Percentiles rank a stretch among this genome's conserved stretches.
Evolutionary conservation across 768 basidiomycete genomes (phyloP).

Genomic region (Lactifluus subvellereus): DNA sequence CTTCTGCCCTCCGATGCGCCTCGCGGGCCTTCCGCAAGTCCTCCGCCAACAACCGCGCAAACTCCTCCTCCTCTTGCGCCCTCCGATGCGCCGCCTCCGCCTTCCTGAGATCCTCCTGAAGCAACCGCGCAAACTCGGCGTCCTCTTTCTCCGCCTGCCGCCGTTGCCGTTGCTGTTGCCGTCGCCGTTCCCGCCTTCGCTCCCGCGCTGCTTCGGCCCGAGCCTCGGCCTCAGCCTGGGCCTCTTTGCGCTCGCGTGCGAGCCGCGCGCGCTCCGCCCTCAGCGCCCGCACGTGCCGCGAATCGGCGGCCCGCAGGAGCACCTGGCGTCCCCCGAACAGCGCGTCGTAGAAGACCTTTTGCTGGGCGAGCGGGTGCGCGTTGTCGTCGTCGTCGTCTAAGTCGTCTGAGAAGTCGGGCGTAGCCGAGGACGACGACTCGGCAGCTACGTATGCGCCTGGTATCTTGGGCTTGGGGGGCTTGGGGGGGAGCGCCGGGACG

Average conservation of each 20-base stretch:
- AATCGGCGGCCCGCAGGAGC: not conserved
- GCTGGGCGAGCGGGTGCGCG: not conserved
- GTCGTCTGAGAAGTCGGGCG: not conserved
- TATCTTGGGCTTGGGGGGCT: not conserved
- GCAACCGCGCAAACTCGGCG: not conserved
- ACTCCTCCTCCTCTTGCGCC: not conserved
- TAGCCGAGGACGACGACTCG: not conserved
- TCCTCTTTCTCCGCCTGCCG: not conserved
- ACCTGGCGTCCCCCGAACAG: not conserved
- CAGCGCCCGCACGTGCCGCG: not conserved
- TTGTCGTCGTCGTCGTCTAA: not conserved
- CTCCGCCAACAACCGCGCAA: not conserved
- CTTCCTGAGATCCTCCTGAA: not conserved
- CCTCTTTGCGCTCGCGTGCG: not conserved
- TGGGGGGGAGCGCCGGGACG: not conserved
- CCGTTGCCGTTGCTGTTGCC: not conserved
- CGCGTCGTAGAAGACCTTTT: conserved; percentile 12
- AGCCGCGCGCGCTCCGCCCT: not conserved
- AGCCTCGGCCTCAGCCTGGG: no score
- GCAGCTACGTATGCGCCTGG: not conserved
- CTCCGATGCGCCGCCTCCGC: not conserved
- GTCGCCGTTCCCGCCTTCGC: not conserved
- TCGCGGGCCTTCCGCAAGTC: conserved; percentile 1
- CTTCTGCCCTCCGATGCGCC: conserved; percentile 1
- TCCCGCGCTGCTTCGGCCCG: no score